Percentiles rank a stretch among this genome's conserved stretches.
Conservation (phyloP, 75 land plant species). For the Chamaecyparis obtusa region DNA sequence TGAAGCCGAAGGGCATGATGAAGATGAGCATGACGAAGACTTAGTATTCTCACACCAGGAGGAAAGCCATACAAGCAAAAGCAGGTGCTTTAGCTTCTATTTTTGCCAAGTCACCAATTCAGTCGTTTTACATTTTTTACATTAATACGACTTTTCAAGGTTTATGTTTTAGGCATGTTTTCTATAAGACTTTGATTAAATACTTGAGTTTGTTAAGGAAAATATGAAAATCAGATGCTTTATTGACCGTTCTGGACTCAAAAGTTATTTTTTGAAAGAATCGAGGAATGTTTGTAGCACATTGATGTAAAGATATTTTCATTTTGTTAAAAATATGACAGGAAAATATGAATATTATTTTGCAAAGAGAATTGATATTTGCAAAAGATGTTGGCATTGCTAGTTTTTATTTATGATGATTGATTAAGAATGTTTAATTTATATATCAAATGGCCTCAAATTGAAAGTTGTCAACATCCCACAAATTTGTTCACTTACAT, state of each 20-base stretch:
- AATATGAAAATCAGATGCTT: background rate
- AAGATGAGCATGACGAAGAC: constrained; percentile 76
- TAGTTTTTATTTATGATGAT: background rate
- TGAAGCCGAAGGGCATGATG: constrained; percentile 43
- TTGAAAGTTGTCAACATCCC: background rate
- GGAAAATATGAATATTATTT: constrained; percentile 1
- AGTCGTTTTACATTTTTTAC: background rate
- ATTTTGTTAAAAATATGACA: background rate
- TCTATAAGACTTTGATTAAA: background rate
- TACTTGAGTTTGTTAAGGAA: background rate
- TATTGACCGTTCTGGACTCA: background rate
- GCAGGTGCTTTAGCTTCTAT: constrained; percentile 35
- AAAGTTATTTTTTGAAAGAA: background rate
- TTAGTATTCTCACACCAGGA: constrained; percentile 42
- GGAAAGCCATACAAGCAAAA: constrained; percentile 41
- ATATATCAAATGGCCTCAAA: background rate
- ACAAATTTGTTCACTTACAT: background rate
- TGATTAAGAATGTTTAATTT: background rate
- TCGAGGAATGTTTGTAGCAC: background rate
- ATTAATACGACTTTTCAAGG: background rate
- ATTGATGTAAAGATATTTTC: background rate
- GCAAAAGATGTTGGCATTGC: background rate
- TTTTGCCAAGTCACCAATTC: background rate
- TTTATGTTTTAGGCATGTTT: background rate
- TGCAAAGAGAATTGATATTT: background rate